phyloP scores from a whole-genome alignment of 2,329 filamentous ascomycete genomes.

The Alternaria brassicae region DNA sequence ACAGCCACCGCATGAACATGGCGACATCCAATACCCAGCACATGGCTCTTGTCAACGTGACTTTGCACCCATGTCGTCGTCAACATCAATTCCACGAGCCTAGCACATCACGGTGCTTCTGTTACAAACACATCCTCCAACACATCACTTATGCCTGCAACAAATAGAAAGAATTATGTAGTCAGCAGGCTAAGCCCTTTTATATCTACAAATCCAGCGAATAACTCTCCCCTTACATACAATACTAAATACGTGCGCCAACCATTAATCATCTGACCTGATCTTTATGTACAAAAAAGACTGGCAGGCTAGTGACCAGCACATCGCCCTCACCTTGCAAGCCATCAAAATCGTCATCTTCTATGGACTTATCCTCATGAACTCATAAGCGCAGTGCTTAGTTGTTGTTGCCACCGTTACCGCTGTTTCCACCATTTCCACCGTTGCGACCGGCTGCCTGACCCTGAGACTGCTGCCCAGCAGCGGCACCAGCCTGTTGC shows the following conservation, averaged over 20 bases:
- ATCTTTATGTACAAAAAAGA: slow-evolving; percentile 7
- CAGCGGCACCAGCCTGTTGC: neutral
- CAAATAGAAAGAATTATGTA: neutral
- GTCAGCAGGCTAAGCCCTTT: slow-evolving; percentile 2
- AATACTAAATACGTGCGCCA: neutral
- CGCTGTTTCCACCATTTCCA: neutral
- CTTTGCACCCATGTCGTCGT: neutral
- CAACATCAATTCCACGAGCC: neutral
- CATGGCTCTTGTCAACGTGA: too few species aligned
- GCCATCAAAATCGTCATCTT: neutral
- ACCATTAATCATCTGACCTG: neutral
- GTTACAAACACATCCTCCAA: neutral
- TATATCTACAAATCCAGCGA: neutral
- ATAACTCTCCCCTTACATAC: neutral
- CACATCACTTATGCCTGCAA: neutral
- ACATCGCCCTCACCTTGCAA: slow-evolving; percentile 5
- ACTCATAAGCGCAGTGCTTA: neutral
- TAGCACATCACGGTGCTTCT: too few species aligned
- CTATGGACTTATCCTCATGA: neutral
- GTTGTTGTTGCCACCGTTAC: slow-evolving; percentile 3
- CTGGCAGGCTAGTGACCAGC: slow-evolving; percentile 11
- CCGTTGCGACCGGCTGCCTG: neutral
- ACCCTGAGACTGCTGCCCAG: slow-evolving; percentile 8
- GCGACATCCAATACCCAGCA: too few species aligned
- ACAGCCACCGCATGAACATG: neutral